Evolutionary conservation across 2,329 filamentous ascomycete species (phyloP), one percentile per base, ranked within the genome.

Genomic region (Esteya vermicola): DNA sequence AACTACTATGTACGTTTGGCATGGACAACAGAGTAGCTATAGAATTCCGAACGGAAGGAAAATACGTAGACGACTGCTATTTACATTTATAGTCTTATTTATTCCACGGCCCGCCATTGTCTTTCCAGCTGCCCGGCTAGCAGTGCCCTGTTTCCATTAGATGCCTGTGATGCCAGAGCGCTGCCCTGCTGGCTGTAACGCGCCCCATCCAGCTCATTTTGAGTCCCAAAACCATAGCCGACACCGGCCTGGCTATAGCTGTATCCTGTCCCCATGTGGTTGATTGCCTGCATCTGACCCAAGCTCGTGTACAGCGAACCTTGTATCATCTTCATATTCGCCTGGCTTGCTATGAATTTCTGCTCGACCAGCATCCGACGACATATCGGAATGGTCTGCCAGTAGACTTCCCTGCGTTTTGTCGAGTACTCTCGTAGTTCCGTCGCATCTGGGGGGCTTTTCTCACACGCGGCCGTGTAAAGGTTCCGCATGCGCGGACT

Each of bases 401-500:
- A 38, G 38, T 58, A 62, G 2, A 61, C 49, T 2, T 39, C 14
- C 7, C 53, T 56, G 4, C 55, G 48, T 33, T 51, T 51, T 14
- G 45, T 48, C 2, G 55, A 51, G 4, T 47, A 44, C 3, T 41
- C 37, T 0, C 61, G 43, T 28, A 63, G 45, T 2, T 42, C 45
- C 18, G 40, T 23, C 2, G 45, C 36, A 4, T 53, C 44, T 0
- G 53, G 47, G 26, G 52, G 47, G 1, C 39, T 46, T 4, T 48
- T 40, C 8, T 32, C 31, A 34, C 57, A 57, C 3, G 57, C 56
- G 5, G 41, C 43, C 1, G 4, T 9, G 32, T 41, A 62, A 46
- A 58, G 51, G 1, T 38, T 47, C 19, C 59, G 57, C 57, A 62
- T 61, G 6, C 59, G 54, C 1, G 54, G 53, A 3, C 57, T n/a